Base-by-base conservation (phyloP, 1,284 basidiomycete species). In the Sparassis latifolia region DNA sequence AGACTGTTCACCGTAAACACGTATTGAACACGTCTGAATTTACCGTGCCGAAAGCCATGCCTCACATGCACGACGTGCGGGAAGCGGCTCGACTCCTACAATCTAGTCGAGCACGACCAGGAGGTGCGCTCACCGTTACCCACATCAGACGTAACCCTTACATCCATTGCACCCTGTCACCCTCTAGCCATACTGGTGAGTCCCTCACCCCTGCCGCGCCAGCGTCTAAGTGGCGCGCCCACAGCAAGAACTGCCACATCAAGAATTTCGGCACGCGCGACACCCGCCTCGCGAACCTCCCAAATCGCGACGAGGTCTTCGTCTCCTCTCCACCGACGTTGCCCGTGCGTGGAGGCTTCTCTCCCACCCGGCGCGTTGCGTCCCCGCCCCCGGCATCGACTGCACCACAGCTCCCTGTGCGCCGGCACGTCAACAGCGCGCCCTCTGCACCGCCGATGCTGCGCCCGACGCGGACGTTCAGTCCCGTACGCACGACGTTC, bases 61-160 rank as follows among this genome's bases (percentile, higher is more conserved):
- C 72, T 89, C 42, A 73, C 81, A 6, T 91, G 88, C 65, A 80
- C 72, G 45, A 71, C 71, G 32, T 89, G 86, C 59, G 79, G 76
- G 60, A 89, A 87, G 62, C 74, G 87, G 42, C 71, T 90, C 6
- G 88, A 90, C 62, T 89, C 88, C 0, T 72, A 77, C 50, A 81
- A 75, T 28, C 72, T 91, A 20, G 69, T 89, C 6, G 88, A 91
- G 62, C 88, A 91, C 62, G 78, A 90, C 59, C 74, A 84, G 63
- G 71, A 86, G 74, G 85, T 84, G 55, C 55, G 46, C 47, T 51
- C 29, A 33, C 42, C 27, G 39, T 37, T 10, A 37, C 40, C 39
- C 45, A 37, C 6, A 5, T 49, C 39, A 10, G 39, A 45, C 10
- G 20, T 40, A 43, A 29, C 49, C 39, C 44, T 48, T 48, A 51